Conservation (phyloP, 768 basidiomycete genomes). For the Kockovaella imperatae region DNA sequence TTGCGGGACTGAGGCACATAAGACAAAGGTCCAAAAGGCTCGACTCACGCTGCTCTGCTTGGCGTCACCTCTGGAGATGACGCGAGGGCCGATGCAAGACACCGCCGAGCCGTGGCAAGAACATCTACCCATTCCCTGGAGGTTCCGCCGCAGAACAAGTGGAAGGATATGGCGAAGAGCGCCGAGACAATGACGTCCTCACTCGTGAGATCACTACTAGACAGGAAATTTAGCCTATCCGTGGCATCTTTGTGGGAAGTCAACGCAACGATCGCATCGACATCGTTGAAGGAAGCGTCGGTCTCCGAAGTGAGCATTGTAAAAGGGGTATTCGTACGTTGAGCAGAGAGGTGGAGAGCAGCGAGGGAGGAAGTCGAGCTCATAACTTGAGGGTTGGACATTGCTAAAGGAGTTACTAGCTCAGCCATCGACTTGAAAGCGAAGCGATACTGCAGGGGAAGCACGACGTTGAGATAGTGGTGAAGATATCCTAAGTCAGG, state of each 20-base stretch:
- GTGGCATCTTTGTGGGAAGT: conserved; percentile 11
- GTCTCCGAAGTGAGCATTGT: not conserved
- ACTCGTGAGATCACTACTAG: conserved; percentile 2
- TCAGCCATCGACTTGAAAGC: conserved; percentile 5
- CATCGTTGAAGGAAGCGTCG: conserved; percentile 1
- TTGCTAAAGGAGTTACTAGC: conserved; percentile 12
- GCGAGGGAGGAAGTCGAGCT: conserved; percentile 8
- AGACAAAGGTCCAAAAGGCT: not conserved
- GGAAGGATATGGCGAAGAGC: conserved; percentile 10
- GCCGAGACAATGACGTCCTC: conserved; percentile 16
- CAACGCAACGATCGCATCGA: conserved; percentile 7
- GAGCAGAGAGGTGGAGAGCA: conserved; percentile 15
- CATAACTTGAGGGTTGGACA: conserved; percentile 8
- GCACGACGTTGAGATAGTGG: conserved; percentile 17
- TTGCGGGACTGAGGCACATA: not conserved
- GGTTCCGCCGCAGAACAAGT: conserved; percentile 16
- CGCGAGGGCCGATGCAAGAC: conserved; percentile 7
- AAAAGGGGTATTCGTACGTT: conserved; percentile 5
- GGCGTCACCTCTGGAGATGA: conserved; percentile 6
- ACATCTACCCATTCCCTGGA: conserved; percentile 8
- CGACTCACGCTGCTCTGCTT: too few species aligned
- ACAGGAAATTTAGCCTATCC: conserved; percentile 7
- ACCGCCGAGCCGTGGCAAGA: conserved; percentile 3
- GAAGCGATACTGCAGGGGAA: conserved; percentile 15
- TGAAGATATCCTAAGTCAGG: conserved; percentile 14